A percentile compares a stretch with the other conserved stretches of the same genome.
phyloP scores from a whole-genome alignment of 352 stramenopile species.

The Pythium aquatile region DNA sequence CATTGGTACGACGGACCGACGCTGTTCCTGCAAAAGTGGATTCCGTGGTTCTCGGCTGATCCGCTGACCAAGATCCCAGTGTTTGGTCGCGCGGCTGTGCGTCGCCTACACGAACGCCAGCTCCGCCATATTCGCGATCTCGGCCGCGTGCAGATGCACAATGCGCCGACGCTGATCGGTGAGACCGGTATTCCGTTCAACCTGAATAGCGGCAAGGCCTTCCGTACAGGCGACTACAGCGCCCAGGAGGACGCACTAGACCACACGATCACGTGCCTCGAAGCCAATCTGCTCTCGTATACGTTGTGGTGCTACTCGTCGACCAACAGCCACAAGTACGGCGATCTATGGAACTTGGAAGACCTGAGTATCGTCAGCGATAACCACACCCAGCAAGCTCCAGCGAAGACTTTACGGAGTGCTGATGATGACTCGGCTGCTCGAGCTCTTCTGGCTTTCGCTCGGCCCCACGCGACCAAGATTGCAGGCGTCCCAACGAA shows the following conservation, averaged over 20 bases:
- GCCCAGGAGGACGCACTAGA: conserved; percentile 62
- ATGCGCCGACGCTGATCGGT: conserved; percentile 62
- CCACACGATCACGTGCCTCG: conserved; percentile 69
- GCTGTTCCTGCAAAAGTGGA: conserved; percentile 74
- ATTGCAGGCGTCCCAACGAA: conserved; percentile 61
- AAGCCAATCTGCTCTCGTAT: conserved; percentile 78
- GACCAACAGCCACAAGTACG: conserved; percentile 71
- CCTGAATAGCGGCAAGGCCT: conserved; percentile 49
- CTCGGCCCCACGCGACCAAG: conserved; percentile 61
- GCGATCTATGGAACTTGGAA: conserved; percentile 86
- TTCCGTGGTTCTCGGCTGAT: conserved; percentile 76
- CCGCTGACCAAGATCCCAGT: conserved; percentile 56
- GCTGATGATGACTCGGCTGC: conserved; percentile 12
- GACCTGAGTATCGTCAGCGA: conserved; percentile 81
- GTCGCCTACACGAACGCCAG: conserved; percentile 54
- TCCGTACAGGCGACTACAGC: conserved; percentile 45
- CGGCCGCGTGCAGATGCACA: conserved; percentile 53
- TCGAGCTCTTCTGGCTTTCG: conserved; percentile 52
- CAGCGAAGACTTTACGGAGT: background rate
- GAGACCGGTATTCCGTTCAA: conserved; percentile 78
- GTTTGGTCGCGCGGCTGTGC: conserved; percentile 62
- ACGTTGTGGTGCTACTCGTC: conserved; percentile 91
- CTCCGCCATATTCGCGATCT: conserved; percentile 56
- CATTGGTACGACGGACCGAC: conserved; percentile 92
- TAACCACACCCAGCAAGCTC: conserved; percentile 17